Evolutionary conservation across 148 eudicot species (phyloP).

Genomic region (Rhododendron henanense): DNA sequence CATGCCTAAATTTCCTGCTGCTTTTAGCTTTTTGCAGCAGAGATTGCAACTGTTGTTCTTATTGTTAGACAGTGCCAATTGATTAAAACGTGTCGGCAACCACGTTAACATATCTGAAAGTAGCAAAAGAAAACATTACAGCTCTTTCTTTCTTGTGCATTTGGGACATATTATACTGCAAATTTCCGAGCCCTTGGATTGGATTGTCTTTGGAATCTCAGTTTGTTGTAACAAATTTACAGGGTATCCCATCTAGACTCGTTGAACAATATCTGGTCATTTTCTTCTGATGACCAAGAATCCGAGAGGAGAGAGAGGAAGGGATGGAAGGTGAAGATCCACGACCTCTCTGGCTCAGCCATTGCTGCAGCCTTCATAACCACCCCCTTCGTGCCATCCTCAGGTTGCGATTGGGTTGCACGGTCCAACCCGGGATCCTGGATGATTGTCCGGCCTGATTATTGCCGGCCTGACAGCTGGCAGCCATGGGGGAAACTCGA

Average conservation of each 20-base stretch:
- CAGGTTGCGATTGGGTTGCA: slow-evolving; percentile 60
- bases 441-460: slow-evolving; percentile 49
- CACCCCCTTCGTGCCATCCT: slow-evolving; percentile 57
- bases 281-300: slow-evolving; percentile 36
- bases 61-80: background rate
- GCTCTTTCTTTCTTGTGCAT: background rate
- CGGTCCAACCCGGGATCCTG: slow-evolving; percentile 62
- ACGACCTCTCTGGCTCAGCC: slow-evolving; percentile 67
- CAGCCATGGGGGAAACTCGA: slow-evolving; percentile 68
- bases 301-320: slow-evolving; percentile 44
- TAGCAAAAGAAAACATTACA: background rate
- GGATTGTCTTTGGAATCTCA: background rate
- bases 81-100: background rate
- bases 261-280: slow-evolving; percentile 29
- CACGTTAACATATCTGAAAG: background rate
- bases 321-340: slow-evolving; percentile 61
- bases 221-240: background rate
- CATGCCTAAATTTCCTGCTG: background rate
- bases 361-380: slow-evolving; percentile 67
- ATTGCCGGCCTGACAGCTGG: slow-evolving; percentile 48
- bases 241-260: slow-evolving; percentile 47
- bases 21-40: background rate
- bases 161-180: background rate
- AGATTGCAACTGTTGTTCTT: background rate
- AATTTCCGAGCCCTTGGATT: background rate